Evolutionary conservation across 352 stramenopile genomes (phyloP).

Genomic region (Globisporangium abappressorium): DNA sequence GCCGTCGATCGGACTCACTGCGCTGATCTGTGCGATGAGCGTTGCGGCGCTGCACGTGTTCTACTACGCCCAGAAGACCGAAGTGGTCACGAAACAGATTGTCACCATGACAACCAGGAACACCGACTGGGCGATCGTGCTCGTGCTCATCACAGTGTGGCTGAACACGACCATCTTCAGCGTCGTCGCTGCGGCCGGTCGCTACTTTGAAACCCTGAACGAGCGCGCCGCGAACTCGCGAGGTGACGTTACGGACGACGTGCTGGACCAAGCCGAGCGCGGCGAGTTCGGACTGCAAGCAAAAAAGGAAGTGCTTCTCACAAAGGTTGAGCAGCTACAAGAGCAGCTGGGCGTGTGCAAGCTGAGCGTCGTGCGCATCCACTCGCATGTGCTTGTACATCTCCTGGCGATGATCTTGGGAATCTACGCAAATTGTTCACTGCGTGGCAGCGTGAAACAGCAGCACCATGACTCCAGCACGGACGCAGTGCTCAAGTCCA

Average conservation of each 20-base stretch:
- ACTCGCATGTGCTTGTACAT: constrained; percentile 42
- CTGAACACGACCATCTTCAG: constrained; percentile 39
- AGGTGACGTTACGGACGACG: constrained; percentile 40
- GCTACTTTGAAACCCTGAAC: constrained; percentile 36
- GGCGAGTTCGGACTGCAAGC: constrained; percentile 69
- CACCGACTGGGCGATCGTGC: constrained; percentile 36
- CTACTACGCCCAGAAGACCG: constrained; percentile 49
- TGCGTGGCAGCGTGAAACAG: constrained; percentile 14
- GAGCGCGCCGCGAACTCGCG: constrained; percentile 33
- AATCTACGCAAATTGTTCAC: constrained; percentile 34
- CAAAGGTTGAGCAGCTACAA: constrained; percentile 55
- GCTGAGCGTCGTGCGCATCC: constrained; percentile 49
- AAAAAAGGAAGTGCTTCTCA: constrained; percentile 51
- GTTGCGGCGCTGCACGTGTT: constrained; percentile 48
- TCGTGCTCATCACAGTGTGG: constrained; percentile 42
- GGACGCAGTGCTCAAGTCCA: constrained; percentile 22
- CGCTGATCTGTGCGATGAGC: constrained; percentile 38
- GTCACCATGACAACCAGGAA: constrained; percentile 28
- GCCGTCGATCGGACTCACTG: constrained; percentile 37
- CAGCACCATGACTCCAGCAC: constrained; percentile 11
- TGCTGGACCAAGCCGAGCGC: constrained; percentile 54
- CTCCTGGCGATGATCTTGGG: constrained; percentile 34
- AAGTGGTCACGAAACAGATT: constrained; percentile 25
- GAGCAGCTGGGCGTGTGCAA: constrained; percentile 53
- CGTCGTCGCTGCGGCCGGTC: constrained; percentile 28